phyloP scores from a whole-genome alignment of 2,329 filamentous ascomycete species.

The Botrytis medusae region DNA sequence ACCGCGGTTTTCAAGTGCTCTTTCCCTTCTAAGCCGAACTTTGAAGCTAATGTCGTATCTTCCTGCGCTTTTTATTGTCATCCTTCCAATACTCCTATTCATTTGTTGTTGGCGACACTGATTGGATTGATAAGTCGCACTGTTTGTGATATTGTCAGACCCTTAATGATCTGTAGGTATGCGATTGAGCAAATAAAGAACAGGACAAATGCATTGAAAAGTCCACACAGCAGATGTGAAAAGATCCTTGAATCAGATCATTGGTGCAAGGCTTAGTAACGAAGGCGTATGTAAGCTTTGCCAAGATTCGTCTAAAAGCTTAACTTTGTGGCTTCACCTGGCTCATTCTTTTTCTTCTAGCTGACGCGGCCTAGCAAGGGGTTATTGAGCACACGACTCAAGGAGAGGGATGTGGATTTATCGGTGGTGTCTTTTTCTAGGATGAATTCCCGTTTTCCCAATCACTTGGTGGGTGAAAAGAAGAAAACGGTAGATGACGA shows the following conservation, averaged over 20 bases:
- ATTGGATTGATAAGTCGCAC: background rate
- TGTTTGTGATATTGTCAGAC: background rate
- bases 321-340: background rate
- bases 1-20: background rate
- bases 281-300: conserved; percentile 5
- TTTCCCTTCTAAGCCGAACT: background rate
- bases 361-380: conserved; percentile 16
- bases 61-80: background rate
- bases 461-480: background rate
- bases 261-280: background rate
- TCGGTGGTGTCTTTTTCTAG: background rate
- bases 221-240: background rate
- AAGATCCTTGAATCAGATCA: conserved; percentile 1
- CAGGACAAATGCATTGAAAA: background rate
- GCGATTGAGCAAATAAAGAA: background rate
- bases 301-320: conserved; percentile 11
- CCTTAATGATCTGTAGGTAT: background rate
- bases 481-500: background rate
- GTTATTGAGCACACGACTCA: background rate
- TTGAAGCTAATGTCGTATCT: conserved; percentile 6
- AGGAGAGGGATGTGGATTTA: background rate
- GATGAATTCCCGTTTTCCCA: background rate
- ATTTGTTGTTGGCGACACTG: background rate
- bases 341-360: background rate
- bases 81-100: background rate